Percentiles rank a stretch among this genome's conserved stretches.
Conservation (phyloP, 1,284 basidiomycete species). For the Puccinia polysora region DNA sequence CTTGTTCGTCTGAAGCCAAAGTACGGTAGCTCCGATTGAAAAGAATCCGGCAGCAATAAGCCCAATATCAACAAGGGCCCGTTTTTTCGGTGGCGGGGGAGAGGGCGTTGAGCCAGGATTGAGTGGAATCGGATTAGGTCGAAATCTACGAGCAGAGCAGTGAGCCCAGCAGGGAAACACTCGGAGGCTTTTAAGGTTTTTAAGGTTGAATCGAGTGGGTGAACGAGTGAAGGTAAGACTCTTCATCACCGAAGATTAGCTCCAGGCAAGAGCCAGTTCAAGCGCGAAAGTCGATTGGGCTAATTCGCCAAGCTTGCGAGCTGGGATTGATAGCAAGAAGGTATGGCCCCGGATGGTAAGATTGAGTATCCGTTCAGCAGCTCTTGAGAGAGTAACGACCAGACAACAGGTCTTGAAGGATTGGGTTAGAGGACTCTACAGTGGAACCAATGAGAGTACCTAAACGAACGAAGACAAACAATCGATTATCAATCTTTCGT, state of each 20-base stretch:
- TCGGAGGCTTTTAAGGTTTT: background rate
- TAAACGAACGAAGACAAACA: too few species aligned
- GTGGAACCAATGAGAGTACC: too few species aligned
- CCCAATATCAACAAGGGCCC: constrained; percentile 25
- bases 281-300: too few species aligned
- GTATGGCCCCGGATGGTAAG: too few species aligned
- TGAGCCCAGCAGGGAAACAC: background rate
- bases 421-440: too few species aligned
- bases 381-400: too few species aligned
- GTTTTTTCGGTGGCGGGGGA: constrained; percentile 32
- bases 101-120: background rate
- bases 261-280: background rate
- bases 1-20: constrained; percentile 27
- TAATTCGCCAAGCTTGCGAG: too few species aligned
- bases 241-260: background rate
- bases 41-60: constrained; percentile 32
- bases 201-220: background rate
- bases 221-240: constrained; percentile 3
- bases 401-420: too few species aligned
- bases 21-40: constrained; percentile 23
- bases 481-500: too few species aligned
- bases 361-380: too few species aligned
- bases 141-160: background rate
- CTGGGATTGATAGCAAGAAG: too few species aligned
- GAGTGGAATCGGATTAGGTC: background rate